Evolutionary conservation across 495 filamentous ascomycete genomes (phyloP), one percentile per base, ranked within the genome.

Genomic region (Cryomyces minteri): DNA sequence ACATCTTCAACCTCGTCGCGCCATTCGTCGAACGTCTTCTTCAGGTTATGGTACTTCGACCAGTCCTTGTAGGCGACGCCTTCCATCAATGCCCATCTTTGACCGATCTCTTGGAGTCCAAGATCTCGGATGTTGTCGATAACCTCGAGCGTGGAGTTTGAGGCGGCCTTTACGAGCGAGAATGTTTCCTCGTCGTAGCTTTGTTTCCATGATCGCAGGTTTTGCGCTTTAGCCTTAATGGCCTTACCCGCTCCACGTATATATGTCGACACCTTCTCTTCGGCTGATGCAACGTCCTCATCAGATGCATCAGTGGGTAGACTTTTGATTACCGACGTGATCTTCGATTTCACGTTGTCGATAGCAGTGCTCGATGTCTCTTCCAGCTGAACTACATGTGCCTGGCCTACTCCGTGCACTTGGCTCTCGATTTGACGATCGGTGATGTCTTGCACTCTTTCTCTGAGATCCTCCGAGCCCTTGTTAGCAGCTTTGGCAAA

Each of bases 41-140:
- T 92, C 47, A 96, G 67, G 29, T 79, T 69, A 54, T 94, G 82
- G 57, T 94, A 96, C 54, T 82, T 83, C 30, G 74, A 73, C 92
- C 92, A 99, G 58, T 95, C 87, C 54, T 90, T 88, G 68, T 96
- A 94, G 5, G 87, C 88, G 48, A 99, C 75, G 34, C 81, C 81
- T 43, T 95, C 88, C 71, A 84, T 93, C 80, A 84, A 92, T 1
- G 88, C 87, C 88, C 92, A 99, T 48, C 90, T 84, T 74, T 92
- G 88, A 37, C 92, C 92, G 44, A 99, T 84, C 55, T 94, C 88
- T 56, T 94, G 86, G 6, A 99, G 69, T 2, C 87, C 86, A 6
- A 94, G 68, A 51, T 95, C 86, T 18, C 84, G 74, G 46, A 94
- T 86, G 43, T 73, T 70, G 51, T 90, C 83, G 33, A 99, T 70